These are phyloP conservation scores for Dipodascus albidus DNA, from an alignment of 805 yeast genomes.

Conservation along the genomic window DNA sequence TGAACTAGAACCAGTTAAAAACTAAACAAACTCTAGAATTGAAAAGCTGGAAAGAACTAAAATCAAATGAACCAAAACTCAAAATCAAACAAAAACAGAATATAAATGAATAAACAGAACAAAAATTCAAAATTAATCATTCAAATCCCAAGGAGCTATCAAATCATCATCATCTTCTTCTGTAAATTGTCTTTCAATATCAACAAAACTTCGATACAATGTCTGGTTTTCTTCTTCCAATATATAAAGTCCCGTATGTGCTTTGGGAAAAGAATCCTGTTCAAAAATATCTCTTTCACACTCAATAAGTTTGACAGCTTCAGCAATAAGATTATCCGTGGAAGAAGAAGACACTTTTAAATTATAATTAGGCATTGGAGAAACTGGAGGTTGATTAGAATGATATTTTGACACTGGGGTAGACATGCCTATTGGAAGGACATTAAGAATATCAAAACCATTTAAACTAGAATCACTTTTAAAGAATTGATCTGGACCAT, in stretches of 20 bases:
- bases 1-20: no score
- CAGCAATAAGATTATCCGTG: neutral
- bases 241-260: neutral
- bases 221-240: neutral
- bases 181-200: neutral
- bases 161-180: neutral
- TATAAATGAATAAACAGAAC: no score
- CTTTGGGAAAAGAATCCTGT: neutral
- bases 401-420: no score
- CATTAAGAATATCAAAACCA: neutral
- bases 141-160: neutral
- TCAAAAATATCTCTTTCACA: neutral
- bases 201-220: neutral
- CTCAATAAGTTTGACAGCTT: neutral
- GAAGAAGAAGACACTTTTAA: no score
- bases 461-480: neutral
- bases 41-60: no score
- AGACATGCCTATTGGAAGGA: neutral
- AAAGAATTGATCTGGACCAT: neutral
- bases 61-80: no score
- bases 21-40: no score
- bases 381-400: neutral
- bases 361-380: neutral
- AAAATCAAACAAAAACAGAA: no score
- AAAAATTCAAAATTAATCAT: no score